Percentiles rank a stretch among this genome's conserved stretches.
Conservation (phyloP, 148 eudicot genomes). For the Rhododendron molle region DNA sequence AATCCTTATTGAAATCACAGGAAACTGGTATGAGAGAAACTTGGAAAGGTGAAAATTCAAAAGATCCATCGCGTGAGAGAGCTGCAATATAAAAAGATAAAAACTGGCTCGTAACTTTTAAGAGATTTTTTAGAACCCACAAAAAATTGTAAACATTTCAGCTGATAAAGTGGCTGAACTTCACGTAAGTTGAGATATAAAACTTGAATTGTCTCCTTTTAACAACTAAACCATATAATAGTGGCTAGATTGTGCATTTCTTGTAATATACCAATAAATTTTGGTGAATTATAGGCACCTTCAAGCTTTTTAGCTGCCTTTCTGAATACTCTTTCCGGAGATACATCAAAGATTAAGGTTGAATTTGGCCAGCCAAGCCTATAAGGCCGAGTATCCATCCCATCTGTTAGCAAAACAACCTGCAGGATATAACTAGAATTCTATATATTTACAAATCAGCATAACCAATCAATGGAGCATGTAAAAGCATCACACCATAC, state of each 20-base stretch:
- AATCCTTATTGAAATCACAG: background rate
- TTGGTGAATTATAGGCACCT: slow-evolving; percentile 34
- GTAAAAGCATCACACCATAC: slow-evolving; percentile 22
- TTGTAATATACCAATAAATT: background rate
- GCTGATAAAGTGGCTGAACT: background rate
- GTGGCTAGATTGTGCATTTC: background rate
- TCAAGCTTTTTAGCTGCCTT: slow-evolving; percentile 48
- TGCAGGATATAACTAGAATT: slow-evolving; percentile 20
- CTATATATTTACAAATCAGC: slow-evolving; percentile 16
- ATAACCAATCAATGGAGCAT: slow-evolving; percentile 7
- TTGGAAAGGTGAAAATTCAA: background rate
- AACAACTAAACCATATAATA: background rate
- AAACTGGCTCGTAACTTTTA: background rate
- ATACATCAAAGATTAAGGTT: slow-evolving; percentile 67
- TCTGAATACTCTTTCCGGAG: slow-evolving; percentile 48
- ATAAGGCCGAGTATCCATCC: slow-evolving; percentile 88
- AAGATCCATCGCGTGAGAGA: background rate
- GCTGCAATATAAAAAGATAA: background rate
- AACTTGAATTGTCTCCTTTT: background rate
- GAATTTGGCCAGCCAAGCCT: slow-evolving; percentile 81
- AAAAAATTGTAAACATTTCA: background rate
- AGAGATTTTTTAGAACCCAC: background rate
- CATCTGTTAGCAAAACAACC: slow-evolving; percentile 96
- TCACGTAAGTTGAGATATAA: background rate
- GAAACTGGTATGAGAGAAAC: background rate